Conservation (phyloP, 2,329 filamentous ascomycete genomes). For the Capronia coronata region DNA sequence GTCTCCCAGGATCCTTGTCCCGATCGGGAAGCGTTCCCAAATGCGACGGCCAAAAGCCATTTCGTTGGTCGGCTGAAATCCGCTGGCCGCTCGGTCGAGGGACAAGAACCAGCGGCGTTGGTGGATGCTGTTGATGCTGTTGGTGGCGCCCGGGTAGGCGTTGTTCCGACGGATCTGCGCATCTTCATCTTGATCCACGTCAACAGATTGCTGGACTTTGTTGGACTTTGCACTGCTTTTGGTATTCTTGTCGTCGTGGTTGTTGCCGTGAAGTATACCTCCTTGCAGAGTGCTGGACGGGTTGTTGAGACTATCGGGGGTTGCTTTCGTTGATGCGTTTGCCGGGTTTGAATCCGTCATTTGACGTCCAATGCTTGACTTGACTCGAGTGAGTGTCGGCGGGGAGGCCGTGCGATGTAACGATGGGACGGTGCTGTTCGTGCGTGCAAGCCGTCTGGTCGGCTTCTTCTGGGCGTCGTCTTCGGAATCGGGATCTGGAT, state of each 20-base stretch:
- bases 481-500: not conserved
- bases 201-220: conserved; percentile 14
- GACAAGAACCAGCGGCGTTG: conserved; percentile 62
- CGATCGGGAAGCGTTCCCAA: not conserved
- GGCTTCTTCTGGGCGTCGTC: not conserved
- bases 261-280: too few species aligned
- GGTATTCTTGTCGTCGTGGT: not conserved
- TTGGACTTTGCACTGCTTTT: not conserved
- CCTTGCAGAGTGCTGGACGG: not conserved
- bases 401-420: conserved; percentile 22
- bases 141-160: conserved; percentile 59
- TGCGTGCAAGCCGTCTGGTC: conserved; percentile 1
- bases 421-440: conserved; percentile 18
- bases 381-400: conserved; percentile 6
- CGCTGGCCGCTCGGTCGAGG: conserved; percentile 54
- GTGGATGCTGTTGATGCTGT: conserved; percentile 60
- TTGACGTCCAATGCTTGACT: not conserved
- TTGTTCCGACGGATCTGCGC: conserved; percentile 52
- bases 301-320: not conserved
- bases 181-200: too few species aligned
- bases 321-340: too few species aligned
- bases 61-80: conserved; percentile 40
- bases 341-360: too few species aligned
- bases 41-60: conserved; percentile 6
- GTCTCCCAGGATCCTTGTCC: too few species aligned